Percentiles rank a stretch among this genome's conserved stretches.
phyloP scores from a whole-genome alignment of 345 rosid genomes.

The Fremontodendron californicum region DNA sequence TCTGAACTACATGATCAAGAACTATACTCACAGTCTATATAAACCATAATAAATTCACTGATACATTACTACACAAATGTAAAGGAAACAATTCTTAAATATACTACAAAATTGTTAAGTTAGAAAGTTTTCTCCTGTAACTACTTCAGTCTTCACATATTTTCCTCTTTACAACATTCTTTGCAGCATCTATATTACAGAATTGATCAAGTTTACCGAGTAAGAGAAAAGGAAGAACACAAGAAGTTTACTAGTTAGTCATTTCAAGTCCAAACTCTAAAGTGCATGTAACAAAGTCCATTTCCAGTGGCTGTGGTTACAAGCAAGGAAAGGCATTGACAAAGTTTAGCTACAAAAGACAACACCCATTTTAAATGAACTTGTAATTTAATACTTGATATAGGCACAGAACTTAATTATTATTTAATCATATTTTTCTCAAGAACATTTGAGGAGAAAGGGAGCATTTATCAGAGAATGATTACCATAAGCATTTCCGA shows the following conservation, averaged over 20 bases:
- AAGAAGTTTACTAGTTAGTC: neutral
- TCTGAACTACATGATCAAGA: neutral
- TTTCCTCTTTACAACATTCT: neutral
- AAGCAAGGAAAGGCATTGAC: neutral
- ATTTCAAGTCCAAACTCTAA: neutral
- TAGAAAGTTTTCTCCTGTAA: neutral
- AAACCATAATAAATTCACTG: neutral
- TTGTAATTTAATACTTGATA: neutral
- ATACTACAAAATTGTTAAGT: neutral
- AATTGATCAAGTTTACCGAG: neutral
- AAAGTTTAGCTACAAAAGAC: neutral
- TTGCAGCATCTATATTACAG: neutral
- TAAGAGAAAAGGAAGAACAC: neutral
- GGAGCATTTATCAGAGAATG: neutral
- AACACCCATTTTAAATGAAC: neutral
- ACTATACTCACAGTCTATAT: neutral
- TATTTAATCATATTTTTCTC: neutral
- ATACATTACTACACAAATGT: neutral
- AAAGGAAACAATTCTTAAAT: neutral
- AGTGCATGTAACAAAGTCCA: neutral
- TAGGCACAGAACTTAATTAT: neutral
- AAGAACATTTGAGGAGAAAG: neutral
- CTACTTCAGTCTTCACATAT: neutral
- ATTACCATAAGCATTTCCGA: constrained; percentile 94
- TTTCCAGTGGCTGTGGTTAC: too few relatives aligned